Percentiles rank a stretch among this genome's conserved stretches.
These are phyloP conservation scores for Mallotus nudiflorus DNA, from an alignment of 345 rosid genomes.

Conservation along the genomic window DNA sequence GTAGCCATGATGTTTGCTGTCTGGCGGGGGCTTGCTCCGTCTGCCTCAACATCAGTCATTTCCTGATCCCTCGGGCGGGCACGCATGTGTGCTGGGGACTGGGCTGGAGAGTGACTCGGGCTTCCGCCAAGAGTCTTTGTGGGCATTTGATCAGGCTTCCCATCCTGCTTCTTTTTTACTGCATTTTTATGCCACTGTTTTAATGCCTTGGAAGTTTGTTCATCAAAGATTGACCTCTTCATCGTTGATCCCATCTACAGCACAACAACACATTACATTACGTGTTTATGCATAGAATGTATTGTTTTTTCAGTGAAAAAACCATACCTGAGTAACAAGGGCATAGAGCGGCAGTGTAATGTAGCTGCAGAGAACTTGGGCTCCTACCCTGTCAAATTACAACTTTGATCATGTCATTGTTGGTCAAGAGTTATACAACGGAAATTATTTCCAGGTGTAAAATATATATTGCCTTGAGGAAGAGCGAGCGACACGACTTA, in stretches of 20 bases:
- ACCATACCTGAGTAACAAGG: conserved; percentile 86
- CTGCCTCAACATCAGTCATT: conserved; percentile 22
- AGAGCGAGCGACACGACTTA: conserved; percentile 29
- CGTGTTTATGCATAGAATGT: too few relatives aligned
- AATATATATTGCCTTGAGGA: not conserved
- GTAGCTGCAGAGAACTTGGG: conserved; percentile 83
- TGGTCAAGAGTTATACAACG: too few relatives aligned
- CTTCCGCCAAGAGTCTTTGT: conserved; percentile 34
- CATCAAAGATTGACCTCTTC: conserved; percentile 91
- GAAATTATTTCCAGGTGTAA: not conserved
- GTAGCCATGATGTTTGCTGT: conserved; percentile 53
- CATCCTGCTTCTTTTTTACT: conserved; percentile 45
- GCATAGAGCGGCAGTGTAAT: conserved; percentile 95
- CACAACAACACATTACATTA: too few relatives aligned
- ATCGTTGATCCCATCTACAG: conserved; percentile 93
- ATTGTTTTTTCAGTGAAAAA: too few relatives aligned
- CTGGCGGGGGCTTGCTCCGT: conserved; percentile 6
- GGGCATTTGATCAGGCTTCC: conserved; percentile 21
- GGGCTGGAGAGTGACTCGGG: conserved; percentile 26
- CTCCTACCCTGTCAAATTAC: conserved; percentile 52
- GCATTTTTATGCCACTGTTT: conserved; percentile 83
- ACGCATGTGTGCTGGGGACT: conserved; percentile 16
- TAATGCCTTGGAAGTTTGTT: conserved; percentile 81
- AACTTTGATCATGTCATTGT: not conserved
- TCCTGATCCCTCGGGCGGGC: conserved; percentile 7